Evolutionary conservation across 2,329 filamentous ascomycete genomes (phyloP).

Genomic region (Penicillium sp.): DNA sequence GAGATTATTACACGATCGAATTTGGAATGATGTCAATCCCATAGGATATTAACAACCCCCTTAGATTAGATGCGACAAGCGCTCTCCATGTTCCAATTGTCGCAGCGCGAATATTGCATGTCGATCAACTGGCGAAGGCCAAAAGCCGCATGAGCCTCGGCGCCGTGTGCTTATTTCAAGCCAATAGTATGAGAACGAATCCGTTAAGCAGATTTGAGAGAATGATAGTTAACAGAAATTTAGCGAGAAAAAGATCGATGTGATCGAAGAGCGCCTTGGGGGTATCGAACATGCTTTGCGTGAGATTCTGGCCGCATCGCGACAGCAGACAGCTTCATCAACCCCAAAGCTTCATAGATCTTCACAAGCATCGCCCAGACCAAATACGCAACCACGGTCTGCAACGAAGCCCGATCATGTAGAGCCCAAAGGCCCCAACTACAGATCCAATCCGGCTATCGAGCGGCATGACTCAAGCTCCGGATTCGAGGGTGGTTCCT

Average conservation of each 20-base stretch:
- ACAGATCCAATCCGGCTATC: conserved; percentile 29
- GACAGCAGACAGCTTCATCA: neutral
- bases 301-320: conserved; percentile 25
- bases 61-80: conserved; percentile 49
- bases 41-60: neutral
- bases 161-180: conserved; percentile 47
- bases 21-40: neutral
- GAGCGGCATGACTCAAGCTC: conserved; percentile 33
- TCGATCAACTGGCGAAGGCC: conserved; percentile 42
- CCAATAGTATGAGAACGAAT: conserved; percentile 42
- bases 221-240: conserved; percentile 2
- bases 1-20: neutral
- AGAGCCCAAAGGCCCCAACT: conserved; percentile 13
- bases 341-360: neutral
- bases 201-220: neutral
- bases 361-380: conserved; percentile 15
- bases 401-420: conserved; percentile 4
- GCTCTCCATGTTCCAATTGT: conserved; percentile 48
- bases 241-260: conserved; percentile 59
- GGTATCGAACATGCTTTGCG: conserved; percentile 49
- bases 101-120: conserved; percentile 42
- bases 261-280: conserved; percentile 55
- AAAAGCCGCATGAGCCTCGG: conserved; percentile 40
- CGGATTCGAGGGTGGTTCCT: conserved; percentile 55
- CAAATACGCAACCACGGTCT: conserved; percentile 3